Evolutionary conservation across 2,329 filamentous ascomycete genomes (phyloP).

Genomic region (Aureobasidium sp.): DNA sequence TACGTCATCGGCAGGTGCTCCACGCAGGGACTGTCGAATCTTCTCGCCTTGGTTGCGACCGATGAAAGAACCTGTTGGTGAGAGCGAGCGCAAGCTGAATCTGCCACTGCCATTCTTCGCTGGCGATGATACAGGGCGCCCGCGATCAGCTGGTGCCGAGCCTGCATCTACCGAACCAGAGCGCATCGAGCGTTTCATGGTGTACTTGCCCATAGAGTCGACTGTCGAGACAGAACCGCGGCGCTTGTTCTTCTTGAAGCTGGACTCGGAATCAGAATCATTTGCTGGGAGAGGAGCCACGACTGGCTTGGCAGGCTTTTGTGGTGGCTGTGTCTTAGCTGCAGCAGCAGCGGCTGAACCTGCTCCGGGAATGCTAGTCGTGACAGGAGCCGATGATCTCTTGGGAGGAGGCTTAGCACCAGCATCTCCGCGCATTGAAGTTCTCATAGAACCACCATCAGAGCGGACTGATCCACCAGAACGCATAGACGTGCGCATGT

Average conservation of each 20-base stretch:
- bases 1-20: slow-evolving; percentile 21
- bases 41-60: slow-evolving; percentile 25
- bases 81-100: slow-evolving; percentile 64
- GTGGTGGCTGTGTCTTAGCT: slow-evolving; percentile 22
- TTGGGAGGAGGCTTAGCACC: slow-evolving; percentile 18
- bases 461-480: slow-evolving; percentile 21
- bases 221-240: slow-evolving; percentile 25
- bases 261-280: slow-evolving; percentile 53
- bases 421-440: slow-evolving; percentile 23
- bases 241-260: slow-evolving; percentile 56
- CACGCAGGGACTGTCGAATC: slow-evolving; percentile 23
- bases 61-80: slow-evolving; percentile 54
- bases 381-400: slow-evolving; percentile 14
- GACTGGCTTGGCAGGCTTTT: neutral
- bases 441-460: slow-evolving; percentile 20
- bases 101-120: slow-evolving; percentile 37
- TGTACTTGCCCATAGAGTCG: slow-evolving; percentile 43
- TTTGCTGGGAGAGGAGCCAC: slow-evolving; percentile 24
- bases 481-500: slow-evolving; percentile 35
- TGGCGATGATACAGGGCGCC: slow-evolving; percentile 38
- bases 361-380: slow-evolving; percentile 23
- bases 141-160: slow-evolving; percentile 29
- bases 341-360: slow-evolving; percentile 18
- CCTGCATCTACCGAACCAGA: slow-evolving; percentile 32
- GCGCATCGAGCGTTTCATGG: slow-evolving; percentile 71